Conservation (phyloP, 2,329 filamentous ascomycete species). For the Aureobasidium sp. region DNA sequence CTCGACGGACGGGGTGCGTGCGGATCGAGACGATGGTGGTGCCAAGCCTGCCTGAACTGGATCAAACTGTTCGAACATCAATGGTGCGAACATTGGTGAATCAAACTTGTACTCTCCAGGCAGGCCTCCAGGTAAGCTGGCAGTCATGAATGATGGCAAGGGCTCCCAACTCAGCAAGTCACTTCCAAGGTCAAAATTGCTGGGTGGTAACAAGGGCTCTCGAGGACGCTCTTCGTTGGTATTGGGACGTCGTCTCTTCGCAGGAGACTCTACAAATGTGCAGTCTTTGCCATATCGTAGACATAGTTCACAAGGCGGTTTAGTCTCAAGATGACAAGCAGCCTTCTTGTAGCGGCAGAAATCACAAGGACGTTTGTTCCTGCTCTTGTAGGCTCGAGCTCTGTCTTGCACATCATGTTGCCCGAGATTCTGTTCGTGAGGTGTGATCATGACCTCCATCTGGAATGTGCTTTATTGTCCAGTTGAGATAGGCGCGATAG, state of each 20-base stretch:
- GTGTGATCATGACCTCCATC: constrained; percentile 1
- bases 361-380: constrained; percentile 39
- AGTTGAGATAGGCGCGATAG: constrained; percentile 1
- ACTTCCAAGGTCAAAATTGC: constrained; percentile 14
- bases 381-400: constrained; percentile 31
- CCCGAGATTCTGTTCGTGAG: background rate
- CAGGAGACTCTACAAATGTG: constrained; percentile 38
- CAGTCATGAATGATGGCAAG: constrained; percentile 4
- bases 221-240: constrained; percentile 24
- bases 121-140: background rate
- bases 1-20: background rate
- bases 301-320: constrained; percentile 40
- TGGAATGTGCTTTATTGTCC: background rate
- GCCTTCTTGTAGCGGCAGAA: constrained; percentile 42
- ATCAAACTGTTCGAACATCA: constrained; percentile 16
- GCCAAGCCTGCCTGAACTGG: constrained; percentile 13
- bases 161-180: constrained; percentile 17
- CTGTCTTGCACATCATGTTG: constrained; percentile 20
- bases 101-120: constrained; percentile 13
- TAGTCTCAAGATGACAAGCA: constrained; percentile 38
- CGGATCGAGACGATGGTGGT: background rate
- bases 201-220: constrained; percentile 9
- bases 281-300: constrained; percentile 38
- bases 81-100: constrained; percentile 2
- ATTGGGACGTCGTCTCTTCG: constrained; percentile 29